Conservation (phyloP, 2,329 filamentous ascomycete genomes). For the Curvularia sp. region DNA sequence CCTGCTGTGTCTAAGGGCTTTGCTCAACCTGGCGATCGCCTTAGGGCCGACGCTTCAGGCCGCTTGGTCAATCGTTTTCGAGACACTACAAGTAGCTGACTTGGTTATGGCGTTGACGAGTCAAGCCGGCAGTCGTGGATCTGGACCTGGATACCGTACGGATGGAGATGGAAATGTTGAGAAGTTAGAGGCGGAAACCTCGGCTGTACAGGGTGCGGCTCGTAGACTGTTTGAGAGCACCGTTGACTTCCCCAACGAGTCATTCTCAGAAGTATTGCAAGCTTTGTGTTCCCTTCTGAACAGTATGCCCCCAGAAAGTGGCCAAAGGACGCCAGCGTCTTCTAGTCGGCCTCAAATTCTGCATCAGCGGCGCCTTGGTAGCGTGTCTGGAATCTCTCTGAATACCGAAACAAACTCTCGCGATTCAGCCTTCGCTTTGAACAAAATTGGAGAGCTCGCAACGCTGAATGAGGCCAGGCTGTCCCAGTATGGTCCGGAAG, state of each 20-base stretch:
- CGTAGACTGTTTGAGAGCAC: constrained; percentile 90
- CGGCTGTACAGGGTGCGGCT: constrained; percentile 87
- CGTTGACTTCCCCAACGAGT: constrained; percentile 81
- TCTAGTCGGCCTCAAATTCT: constrained; percentile 38
- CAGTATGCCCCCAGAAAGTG: constrained; percentile 33
- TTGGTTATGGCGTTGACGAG: constrained; percentile 71
- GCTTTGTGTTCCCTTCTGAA: constrained; percentile 76
- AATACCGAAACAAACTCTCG: constrained; percentile 51
- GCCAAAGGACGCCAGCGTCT: constrained; percentile 32
- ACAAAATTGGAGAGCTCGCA: constrained; percentile 57
- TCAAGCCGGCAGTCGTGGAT: constrained; percentile 29
- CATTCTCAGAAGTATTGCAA: constrained; percentile 78
- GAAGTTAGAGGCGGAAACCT: constrained; percentile 74
- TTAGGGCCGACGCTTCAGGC: constrained; percentile 83
- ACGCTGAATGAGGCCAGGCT: constrained; percentile 65
- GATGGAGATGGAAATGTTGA: constrained; percentile 41
- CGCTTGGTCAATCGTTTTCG: constrained; percentile 90
- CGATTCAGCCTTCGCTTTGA: constrained; percentile 58
- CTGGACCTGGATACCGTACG: constrained; percentile 24
- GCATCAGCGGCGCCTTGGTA: constrained; percentile 53
- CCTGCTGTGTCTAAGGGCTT: constrained; percentile 83
- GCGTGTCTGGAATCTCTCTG: constrained; percentile 52
- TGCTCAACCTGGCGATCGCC: constrained; percentile 95
- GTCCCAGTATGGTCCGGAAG: constrained; percentile 68
- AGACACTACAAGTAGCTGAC: constrained; percentile 91